phyloP scores from a whole-genome alignment of 2,329 filamentous ascomycete species.

The Alternaria arborescens region DNA sequence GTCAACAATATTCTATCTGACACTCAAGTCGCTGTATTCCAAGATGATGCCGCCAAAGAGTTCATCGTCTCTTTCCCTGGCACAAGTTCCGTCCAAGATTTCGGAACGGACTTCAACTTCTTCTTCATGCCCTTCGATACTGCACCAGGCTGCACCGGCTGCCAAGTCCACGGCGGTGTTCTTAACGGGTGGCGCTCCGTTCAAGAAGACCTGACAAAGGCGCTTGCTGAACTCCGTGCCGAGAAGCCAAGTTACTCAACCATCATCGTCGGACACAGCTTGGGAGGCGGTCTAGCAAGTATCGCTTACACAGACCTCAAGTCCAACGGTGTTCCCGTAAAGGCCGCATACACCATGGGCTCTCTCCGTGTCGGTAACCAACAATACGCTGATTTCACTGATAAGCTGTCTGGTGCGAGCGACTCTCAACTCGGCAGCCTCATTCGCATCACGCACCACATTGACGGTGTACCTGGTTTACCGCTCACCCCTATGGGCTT shows the following conservation, averaged over 20 bases:
- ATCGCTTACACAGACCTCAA: conserved; percentile 54
- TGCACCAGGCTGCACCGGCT: conserved; percentile 49
- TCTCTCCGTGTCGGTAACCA: conserved; percentile 70
- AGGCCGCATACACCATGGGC: conserved; percentile 51
- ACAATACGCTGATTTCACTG: conserved; percentile 59
- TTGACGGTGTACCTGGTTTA: conserved; percentile 72
- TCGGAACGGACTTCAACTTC: conserved; percentile 23
- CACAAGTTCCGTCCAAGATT: conserved; percentile 19
- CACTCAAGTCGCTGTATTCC: conserved; percentile 25
- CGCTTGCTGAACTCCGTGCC: conserved; percentile 54
- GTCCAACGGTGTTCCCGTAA: conserved; percentile 9
- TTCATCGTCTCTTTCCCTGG: conserved; percentile 26
- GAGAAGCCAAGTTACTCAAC: conserved; percentile 62
- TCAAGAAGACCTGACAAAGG: conserved; percentile 49
- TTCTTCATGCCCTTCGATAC: conserved; percentile 15
- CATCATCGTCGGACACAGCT: conserved; percentile 70
- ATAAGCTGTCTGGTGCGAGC: conserved; percentile 51
- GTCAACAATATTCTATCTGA: conserved; percentile 16
- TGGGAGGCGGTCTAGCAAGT: conserved; percentile 70
- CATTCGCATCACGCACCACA: conserved; percentile 70
- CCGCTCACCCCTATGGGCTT: conserved; percentile 68
- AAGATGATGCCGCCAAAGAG: conserved; percentile 18
- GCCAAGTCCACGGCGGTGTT: conserved; percentile 67
- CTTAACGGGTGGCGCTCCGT: conserved; percentile 64
- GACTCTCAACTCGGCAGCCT: conserved; percentile 60